Evolutionary conservation across 805 yeast species (phyloP).

Genomic region (Schizosaccharomyces osmophilus): DNA sequence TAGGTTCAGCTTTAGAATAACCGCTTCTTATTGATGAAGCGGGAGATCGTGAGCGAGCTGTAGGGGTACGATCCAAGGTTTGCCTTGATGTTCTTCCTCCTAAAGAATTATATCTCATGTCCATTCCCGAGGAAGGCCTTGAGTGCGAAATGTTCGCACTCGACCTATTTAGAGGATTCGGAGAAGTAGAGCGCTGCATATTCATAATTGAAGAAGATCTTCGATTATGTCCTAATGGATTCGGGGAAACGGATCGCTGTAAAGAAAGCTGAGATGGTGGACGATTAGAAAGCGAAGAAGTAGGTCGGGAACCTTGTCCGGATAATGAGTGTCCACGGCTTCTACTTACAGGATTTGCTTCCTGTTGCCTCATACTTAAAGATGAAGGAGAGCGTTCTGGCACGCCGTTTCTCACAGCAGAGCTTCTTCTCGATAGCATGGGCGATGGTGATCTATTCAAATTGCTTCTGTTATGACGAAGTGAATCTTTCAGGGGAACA

Average conservation of each 20-base stretch:
- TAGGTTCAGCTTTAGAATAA: neutral
- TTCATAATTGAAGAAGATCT: neutral
- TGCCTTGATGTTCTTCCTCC: neutral
- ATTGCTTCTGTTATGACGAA: neutral
- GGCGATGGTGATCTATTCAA: conserved; percentile 1
- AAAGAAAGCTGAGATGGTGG: neutral
- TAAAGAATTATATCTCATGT: neutral
- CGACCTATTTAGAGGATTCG: neutral
- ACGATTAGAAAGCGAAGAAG: neutral
- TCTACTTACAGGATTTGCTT: neutral
- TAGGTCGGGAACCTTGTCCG: neutral
- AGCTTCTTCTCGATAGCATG: neutral
- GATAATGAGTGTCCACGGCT: neutral
- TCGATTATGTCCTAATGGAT: neutral
- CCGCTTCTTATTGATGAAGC: neutral
- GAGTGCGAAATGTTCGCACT: neutral
- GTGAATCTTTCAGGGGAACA: neutral
- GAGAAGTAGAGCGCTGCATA: neutral
- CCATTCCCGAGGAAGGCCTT: neutral
- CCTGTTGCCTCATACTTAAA: neutral
- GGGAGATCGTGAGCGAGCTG: neutral
- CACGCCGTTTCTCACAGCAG: neutral
- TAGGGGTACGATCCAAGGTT: neutral
- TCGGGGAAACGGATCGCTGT: neutral
- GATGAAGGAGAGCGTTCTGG: neutral